Percentiles rank a stretch among this genome's conserved stretches.
These are phyloP conservation scores for Calonectria crousiana DNA, from an alignment of 2,329 filamentous ascomycete species.

Conservation along the genomic window DNA sequence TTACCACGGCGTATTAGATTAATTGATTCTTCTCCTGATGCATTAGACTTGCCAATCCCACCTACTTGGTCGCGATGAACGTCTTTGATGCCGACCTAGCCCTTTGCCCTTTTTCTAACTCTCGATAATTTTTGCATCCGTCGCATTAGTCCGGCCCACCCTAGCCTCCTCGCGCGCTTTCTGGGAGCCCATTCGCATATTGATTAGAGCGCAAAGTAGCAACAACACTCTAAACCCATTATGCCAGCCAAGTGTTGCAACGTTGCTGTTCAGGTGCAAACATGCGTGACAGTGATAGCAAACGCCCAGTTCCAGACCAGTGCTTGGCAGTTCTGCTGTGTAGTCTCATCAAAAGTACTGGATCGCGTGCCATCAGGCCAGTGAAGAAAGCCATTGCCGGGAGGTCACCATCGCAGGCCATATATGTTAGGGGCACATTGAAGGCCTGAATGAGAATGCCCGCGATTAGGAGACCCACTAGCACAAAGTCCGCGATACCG, in stretches of 20 bases:
- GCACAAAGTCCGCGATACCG: not conserved
- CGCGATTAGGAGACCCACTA: not conserved
- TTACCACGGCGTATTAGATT: not conserved
- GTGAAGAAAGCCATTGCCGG: not conserved
- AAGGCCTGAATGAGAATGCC: constrained; percentile 8
- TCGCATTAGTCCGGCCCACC: not conserved
- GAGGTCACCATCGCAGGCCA: constrained; percentile 16
- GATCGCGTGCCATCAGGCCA: not conserved
- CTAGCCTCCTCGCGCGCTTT: not conserved
- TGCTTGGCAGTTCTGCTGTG: not conserved
- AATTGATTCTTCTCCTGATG: not conserved
- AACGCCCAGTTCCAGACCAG: constrained; percentile 14
- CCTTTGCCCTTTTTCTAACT: not conserved
- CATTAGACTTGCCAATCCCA: not conserved
- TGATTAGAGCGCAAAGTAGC: constrained; percentile 1
- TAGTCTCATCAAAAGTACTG: constrained; percentile 11
- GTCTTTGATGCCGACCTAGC: not conserved
- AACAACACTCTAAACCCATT: not conserved
- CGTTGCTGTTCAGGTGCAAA: not conserved
- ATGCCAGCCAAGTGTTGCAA: not conserved
- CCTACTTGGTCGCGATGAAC: not conserved
- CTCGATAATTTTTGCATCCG: not conserved
- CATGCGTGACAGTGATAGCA: constrained; percentile 5
- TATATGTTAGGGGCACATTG: not conserved
- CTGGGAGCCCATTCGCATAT: constrained; percentile 7